Conservation (phyloP, 441 rosid genomes). For the Populus hybrid region DNA sequence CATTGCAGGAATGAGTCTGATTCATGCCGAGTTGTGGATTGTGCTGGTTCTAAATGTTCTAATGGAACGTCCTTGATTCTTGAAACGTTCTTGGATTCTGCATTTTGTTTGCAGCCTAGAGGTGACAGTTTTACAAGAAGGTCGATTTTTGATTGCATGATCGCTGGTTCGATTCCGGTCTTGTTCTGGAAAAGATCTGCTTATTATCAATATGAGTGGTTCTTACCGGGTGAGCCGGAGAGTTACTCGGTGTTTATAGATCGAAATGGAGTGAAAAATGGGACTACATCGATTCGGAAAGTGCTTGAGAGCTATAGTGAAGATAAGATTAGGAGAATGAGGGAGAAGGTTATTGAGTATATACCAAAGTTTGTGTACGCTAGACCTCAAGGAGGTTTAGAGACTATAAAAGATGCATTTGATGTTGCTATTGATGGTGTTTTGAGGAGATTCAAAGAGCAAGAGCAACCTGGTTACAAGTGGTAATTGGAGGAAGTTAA, state of each 20-base stretch:
- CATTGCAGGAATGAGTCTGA: constrained; percentile 59
- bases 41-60: constrained; percentile 51
- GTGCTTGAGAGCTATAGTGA: constrained; percentile 60
- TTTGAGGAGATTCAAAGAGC: constrained; percentile 67
- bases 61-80: constrained; percentile 79
- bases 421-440: constrained; percentile 91
- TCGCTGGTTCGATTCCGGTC: constrained; percentile 93
- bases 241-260: constrained; percentile 81
- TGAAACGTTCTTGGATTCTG: constrained; percentile 65
- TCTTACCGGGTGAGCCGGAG: constrained; percentile 60
- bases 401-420: constrained; percentile 67
- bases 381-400: constrained; percentile 51
- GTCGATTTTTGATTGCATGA: constrained; percentile 87
- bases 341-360: constrained; percentile 65
- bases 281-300: constrained; percentile 43
- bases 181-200: constrained; percentile 87
- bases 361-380: constrained; percentile 77
- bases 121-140: constrained; percentile 93
- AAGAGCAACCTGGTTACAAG: constrained; percentile 51
- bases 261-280: constrained; percentile 66
- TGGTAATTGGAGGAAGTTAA: constrained; percentile 32
- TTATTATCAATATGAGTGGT: constrained; percentile 87
- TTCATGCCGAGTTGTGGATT: constrained; percentile 61
- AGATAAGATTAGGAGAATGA: constrained; percentile 67
- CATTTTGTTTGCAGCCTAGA: constrained; percentile 88